Percentiles rank a stretch among this genome's conserved stretches.
Evolutionary conservation across 1,139 yeast species (phyloP).

Genomic region (Lodderomyces oxycetoniae): DNA sequence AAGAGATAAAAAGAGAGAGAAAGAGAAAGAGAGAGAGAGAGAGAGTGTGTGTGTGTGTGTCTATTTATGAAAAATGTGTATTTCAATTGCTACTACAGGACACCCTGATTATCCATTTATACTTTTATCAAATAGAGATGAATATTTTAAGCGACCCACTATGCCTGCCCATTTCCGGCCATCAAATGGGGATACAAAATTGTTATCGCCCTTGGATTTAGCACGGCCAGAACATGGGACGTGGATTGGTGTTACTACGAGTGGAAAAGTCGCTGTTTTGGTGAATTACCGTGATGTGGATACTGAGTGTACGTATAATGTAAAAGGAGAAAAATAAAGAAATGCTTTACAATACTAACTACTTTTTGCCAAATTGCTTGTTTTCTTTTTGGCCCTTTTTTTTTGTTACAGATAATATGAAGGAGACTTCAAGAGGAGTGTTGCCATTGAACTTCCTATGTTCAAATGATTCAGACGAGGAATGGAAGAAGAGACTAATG

Average conservation of each 20-base stretch:
- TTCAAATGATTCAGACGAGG: slow-evolving; percentile 33
- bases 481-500: slow-evolving; percentile 43
- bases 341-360: slow-evolving; percentile 4
- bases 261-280: slow-evolving; percentile 66
- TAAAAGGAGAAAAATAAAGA: no score
- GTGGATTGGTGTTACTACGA: slow-evolving; percentile 75
- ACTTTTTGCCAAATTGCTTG: slow-evolving; percentile 1
- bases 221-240: slow-evolving; percentile 79
- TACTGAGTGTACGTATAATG: slow-evolving; percentile 18
- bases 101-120: slow-evolving; percentile 68
- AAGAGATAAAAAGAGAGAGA: no score
- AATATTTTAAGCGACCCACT: slow-evolving; percentile 71
- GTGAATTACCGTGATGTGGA: slow-evolving; percentile 61
- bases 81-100: slow-evolving; percentile 52
- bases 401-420: slow-evolving; percentile 24
- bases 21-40: no score
- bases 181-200: slow-evolving; percentile 25
- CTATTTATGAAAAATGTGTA: slow-evolving; percentile 47
- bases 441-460: slow-evolving; percentile 57
- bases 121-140: slow-evolving; percentile 80
- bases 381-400: no score
- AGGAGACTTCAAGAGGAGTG: slow-evolving; percentile 65
- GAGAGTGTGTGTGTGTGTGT: slow-evolving; percentile 1
- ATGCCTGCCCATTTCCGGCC: slow-evolving; percentile 51
- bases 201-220: slow-evolving; percentile 72